Evolutionary conservation across 208 protist species (phyloP).

Genomic region (Leishmania aethiopica): DNA sequence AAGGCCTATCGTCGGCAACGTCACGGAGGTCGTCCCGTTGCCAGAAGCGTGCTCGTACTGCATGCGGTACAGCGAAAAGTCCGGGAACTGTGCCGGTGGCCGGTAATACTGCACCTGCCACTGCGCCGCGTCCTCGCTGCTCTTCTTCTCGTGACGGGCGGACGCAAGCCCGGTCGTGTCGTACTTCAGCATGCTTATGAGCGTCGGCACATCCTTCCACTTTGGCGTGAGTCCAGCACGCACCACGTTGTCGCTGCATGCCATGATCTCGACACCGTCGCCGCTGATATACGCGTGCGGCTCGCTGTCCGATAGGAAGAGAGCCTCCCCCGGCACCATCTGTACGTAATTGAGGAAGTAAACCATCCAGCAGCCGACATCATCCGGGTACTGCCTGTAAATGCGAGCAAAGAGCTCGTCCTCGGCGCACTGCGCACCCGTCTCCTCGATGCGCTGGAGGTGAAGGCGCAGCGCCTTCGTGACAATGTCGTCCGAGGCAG

Average conservation of each 20-base stretch:
- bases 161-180: slow-evolving; percentile 64
- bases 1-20: slow-evolving; percentile 83
- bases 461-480: slow-evolving; percentile 58
- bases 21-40: slow-evolving; percentile 36
- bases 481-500: slow-evolving; percentile 36
- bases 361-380: slow-evolving; percentile 98
- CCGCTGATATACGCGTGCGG: slow-evolving; percentile 98
- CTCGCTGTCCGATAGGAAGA: slow-evolving; percentile 97
- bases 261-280: slow-evolving; percentile 98
- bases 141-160: slow-evolving; percentile 51
- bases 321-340: slow-evolving; percentile 92
- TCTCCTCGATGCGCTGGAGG: slow-evolving; percentile 41
- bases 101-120: slow-evolving; percentile 89
- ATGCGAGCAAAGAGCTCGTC: slow-evolving; percentile 86
- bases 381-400: slow-evolving; percentile 94
- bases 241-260: slow-evolving; percentile 97
- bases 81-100: slow-evolving; percentile 76
- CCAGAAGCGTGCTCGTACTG: slow-evolving; percentile 52
- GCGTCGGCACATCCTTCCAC: slow-evolving; percentile 95
- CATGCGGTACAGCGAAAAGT: slow-evolving; percentile 86
- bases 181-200: slow-evolving; percentile 94
- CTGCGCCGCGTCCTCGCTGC: slow-evolving; percentile 26
- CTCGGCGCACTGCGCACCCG: slow-evolving; percentile 45
- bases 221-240: slow-evolving; percentile 97
- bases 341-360: slow-evolving; percentile 97